phyloP scores from a whole-genome alignment of 306 rosid genomes.

The Lathyrus sativus region DNA sequence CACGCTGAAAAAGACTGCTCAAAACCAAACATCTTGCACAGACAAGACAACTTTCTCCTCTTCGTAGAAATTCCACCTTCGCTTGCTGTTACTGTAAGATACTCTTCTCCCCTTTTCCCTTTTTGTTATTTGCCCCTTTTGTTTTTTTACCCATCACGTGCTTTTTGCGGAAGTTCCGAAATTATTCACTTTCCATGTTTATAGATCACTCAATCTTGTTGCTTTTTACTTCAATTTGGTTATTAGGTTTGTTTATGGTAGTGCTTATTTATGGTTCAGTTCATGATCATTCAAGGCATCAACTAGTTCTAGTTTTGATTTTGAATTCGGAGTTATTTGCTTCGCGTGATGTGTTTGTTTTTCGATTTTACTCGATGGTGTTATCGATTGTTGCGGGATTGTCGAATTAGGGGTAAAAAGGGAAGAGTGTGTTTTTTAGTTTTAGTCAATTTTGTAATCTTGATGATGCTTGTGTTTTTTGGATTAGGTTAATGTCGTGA shows the following conservation, averaged over 20 bases:
- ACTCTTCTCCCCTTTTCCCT: constrained; percentile 9
- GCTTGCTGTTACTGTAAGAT: constrained; percentile 54
- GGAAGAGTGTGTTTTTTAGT: not conserved
- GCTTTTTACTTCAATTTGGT: constrained; percentile 34
- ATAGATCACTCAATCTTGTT: constrained; percentile 44
- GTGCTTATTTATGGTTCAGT: constrained; percentile 34
- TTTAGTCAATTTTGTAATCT: constrained; percentile 4
- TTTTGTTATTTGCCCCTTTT: constrained; percentile 38
- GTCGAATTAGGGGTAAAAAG: constrained; percentile 30
- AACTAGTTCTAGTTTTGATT: not conserved
- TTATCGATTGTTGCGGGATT: constrained; percentile 24
- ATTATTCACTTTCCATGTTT: constrained; percentile 40
- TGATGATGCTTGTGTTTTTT: constrained; percentile 24
- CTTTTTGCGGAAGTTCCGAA: not conserved
- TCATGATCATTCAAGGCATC: not conserved
- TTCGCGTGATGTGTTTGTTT: not conserved
- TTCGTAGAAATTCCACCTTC: constrained; percentile 34
- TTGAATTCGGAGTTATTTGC: not conserved
- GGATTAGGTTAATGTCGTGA: constrained; percentile 41
- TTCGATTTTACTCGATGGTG: constrained; percentile 25
- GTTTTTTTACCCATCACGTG: constrained; percentile 36
- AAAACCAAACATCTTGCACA: constrained; percentile 34
- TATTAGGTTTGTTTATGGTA: not conserved
- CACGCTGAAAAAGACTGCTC: constrained; percentile 45
- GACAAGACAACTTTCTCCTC: constrained; percentile 28